Base-by-base conservation (phyloP, 805 yeast species). In the Komagataella ulmi region DNA sequence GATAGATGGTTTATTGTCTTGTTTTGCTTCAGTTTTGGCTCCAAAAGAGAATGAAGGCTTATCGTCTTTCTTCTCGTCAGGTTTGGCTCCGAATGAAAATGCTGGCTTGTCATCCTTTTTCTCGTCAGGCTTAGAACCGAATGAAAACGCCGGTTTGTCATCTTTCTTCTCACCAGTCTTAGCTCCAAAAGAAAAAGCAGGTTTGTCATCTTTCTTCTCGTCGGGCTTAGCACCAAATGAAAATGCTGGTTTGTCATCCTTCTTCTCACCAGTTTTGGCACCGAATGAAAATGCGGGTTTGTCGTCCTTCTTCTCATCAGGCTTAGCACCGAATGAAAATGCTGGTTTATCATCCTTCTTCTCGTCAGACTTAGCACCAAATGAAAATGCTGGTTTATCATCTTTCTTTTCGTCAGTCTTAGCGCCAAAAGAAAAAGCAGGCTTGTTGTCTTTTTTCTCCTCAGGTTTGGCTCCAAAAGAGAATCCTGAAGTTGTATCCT, bases 381-480 rank as follows among this genome's bases (percentile, higher is more conserved):
- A 30, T 49, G 53, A 51, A 7, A 49, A 44, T 21, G 44, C 30
- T 3, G 53, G 53, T 44, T 47, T 51, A 30, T 36, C 48, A 10
- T 17, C 49, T 2, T 45, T 19, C 48, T 51, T 48, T 21, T 18
- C 19, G 8, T 40, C 36, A 6, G 51, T 48, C 40, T 48, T 47
- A n/a, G 50, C 51, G 12, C 58, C 59, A 48, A 57, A 55, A 6
- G 56, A 53, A 17, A 56, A 56, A 3, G 54, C 10, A 3, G 50
- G 36, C n/a, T 24, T 45, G 10, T 49, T 48, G n/a, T 43, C 30
- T 12, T 45, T 44, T 45, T 51, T 48, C n/a, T 51, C 51, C 12
- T 48, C 50, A 30, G 40, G 40, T 48, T 24, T 54, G 23, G 54
- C 55, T 14, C 59, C 61, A 51, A 59, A 56, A 5, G 61, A 54